A percentile compares a stretch with the other conserved stretches of the same genome.
phyloP scores from a whole-genome alignment of 2,329 filamentous ascomycete genomes.

The Colletotrichum salicis region DNA sequence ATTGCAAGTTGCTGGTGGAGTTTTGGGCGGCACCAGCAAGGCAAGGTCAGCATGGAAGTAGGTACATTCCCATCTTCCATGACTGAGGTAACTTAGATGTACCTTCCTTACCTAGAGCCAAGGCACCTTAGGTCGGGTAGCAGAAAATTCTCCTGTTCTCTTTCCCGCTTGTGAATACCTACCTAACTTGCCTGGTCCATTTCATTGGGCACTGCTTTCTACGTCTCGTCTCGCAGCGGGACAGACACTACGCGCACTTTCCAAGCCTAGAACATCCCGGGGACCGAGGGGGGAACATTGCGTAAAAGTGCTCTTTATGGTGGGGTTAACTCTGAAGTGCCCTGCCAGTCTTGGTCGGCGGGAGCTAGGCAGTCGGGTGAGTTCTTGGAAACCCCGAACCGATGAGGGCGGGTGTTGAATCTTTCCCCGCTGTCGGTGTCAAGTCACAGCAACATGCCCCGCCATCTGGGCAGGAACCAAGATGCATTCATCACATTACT shows the following conservation, averaged over 20 bases:
- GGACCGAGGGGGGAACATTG: conserved; percentile 16
- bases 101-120: neutral
- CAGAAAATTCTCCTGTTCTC: neutral
- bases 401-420: neutral
- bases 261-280: conserved; percentile 19
- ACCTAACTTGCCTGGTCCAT: neutral
- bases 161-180: neutral
- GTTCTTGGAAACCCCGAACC: conserved; percentile 18
- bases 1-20: conserved; percentile 9
- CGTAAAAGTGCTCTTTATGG: neutral
- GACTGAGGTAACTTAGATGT: neutral
- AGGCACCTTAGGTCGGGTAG: neutral
- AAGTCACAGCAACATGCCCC: conserved; percentile 20
- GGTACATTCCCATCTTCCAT: neutral
- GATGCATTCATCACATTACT: neutral
- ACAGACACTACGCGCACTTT: conserved; percentile 4
- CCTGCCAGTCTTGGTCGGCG: neutral
- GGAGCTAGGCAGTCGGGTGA: conserved; percentile 17
- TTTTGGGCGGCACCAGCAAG: conserved; percentile 24
- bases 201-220: neutral
- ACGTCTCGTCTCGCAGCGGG: neutral
- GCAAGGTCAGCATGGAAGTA: neutral
- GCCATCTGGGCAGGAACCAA: neutral
- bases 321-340: conserved; percentile 7
- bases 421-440: conserved; percentile 17